Percentiles rank a stretch among this genome's conserved stretches.
These are phyloP conservation scores for Cadophora malorum DNA, from an alignment of 2,329 filamentous ascomycete genomes.

Conservation along the genomic window DNA sequence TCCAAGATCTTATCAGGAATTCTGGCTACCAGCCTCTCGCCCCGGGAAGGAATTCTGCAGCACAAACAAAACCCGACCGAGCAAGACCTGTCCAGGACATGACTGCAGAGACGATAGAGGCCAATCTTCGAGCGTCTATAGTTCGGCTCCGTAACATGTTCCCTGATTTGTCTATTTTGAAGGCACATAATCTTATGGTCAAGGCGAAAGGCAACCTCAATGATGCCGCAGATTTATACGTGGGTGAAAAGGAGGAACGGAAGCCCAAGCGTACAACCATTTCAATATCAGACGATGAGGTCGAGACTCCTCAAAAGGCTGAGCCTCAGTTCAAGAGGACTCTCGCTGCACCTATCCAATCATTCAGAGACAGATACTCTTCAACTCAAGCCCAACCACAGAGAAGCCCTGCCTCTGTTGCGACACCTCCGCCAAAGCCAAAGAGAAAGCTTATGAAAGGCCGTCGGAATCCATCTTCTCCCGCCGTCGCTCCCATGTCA, in stretches of 20 bases:
- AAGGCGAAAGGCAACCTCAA: conserved; percentile 58
- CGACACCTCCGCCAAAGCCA: conserved; percentile 41
- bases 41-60: conserved; percentile 40
- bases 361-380: conserved; percentile 65
- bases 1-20: conserved; percentile 36
- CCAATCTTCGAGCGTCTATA: conserved; percentile 10
- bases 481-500: conserved; percentile 29
- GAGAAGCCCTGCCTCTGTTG: conserved; percentile 34
- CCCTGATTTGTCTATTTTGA: conserved; percentile 51
- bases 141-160: conserved; percentile 51
- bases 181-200: conserved; percentile 57
- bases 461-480: conserved; percentile 41
- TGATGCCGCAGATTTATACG: conserved; percentile 58
- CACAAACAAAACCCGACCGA: conserved; percentile 50
- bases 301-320: conserved; percentile 41
- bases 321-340: conserved; percentile 60
- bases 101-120: conserved; percentile 54
- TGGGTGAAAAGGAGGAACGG: conserved; percentile 43
- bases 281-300: conserved; percentile 46
- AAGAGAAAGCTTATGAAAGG: conserved; percentile 45
- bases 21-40: conserved; percentile 30
- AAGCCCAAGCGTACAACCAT: conserved; percentile 20
- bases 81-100: conserved; percentile 54
- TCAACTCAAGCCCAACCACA: conserved; percentile 50
- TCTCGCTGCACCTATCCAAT: conserved; percentile 59